Evolutionary conservation across 805 yeast species (phyloP).

Genomic region (Ogataea kodamae): DNA sequence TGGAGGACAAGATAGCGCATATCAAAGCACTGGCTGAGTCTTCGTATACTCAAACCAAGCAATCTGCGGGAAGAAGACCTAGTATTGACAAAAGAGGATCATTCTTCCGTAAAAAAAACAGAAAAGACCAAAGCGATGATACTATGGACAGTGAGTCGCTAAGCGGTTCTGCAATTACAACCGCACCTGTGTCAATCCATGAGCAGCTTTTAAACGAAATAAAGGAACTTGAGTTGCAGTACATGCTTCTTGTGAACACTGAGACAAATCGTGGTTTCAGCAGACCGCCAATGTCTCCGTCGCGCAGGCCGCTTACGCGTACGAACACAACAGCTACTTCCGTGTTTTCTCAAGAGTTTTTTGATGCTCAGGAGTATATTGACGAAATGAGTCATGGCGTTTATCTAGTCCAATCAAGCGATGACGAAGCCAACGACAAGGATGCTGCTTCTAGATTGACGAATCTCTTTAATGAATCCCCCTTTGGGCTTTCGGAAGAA

Average conservation of each 20-base stretch:
- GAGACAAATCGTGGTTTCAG: constrained; percentile 23
- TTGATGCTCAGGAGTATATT: constrained; percentile 67
- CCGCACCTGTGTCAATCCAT: constrained; percentile 7
- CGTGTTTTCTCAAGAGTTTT: constrained; percentile 50
- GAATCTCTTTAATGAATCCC: constrained; percentile 6
- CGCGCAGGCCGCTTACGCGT: constrained; percentile 26
- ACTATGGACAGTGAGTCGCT: neutral
- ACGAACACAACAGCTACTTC: constrained; percentile 31
- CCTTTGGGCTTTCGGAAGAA: constrained; percentile 8
- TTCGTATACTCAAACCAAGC: constrained; percentile 8
- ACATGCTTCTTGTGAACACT: constrained; percentile 19
- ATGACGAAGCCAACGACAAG: constrained; percentile 21
- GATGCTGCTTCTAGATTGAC: constrained; percentile 9
- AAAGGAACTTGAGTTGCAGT: constrained; percentile 25
- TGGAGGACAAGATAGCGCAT: constrained; percentile 19
- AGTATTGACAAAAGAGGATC: constrained; percentile 19
- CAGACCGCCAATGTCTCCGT: constrained; percentile 19
- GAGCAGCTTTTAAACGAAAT: constrained; percentile 17
- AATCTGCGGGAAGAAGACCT: constrained; percentile 9
- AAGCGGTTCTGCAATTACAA: neutral
- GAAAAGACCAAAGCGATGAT: constrained; percentile 13
- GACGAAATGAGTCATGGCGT: constrained; percentile 50
- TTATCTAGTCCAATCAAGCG: constrained; percentile 43
- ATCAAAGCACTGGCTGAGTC: constrained; percentile 19
- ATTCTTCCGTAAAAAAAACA: constrained; percentile 25